phyloP scores from a whole-genome alignment of 2,329 filamentous ascomycete genomes.

The Aureobasidium vineae region DNA sequence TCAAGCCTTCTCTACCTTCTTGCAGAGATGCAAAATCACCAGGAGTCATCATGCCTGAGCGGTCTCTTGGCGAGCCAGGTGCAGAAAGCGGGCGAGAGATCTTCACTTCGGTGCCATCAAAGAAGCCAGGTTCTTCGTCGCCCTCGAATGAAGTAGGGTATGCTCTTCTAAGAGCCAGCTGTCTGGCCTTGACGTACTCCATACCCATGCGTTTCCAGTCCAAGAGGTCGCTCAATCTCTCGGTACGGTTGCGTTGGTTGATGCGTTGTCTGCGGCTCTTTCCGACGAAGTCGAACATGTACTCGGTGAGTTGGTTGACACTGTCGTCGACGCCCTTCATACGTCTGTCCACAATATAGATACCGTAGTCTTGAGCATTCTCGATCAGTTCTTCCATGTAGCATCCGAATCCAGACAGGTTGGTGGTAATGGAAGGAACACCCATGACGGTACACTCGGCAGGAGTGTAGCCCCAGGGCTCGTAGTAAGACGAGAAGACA shows the following conservation, averaged over 20 bases:
- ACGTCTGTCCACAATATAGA: constrained; percentile 96
- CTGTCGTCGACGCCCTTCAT: constrained; percentile 96
- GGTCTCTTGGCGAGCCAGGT: constrained; percentile 85
- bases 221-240: constrained; percentile 87
- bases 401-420: constrained; percentile 95
- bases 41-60: constrained; percentile 97
- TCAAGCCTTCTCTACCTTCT: constrained; percentile 88
- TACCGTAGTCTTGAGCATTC: constrained; percentile 96
- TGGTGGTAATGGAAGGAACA: constrained; percentile 96
- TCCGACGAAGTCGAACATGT: constrained; percentile 89
- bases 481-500: constrained; percentile 96
- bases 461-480: constrained; percentile 98
- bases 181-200: constrained; percentile 97
- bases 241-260: constrained; percentile 96
- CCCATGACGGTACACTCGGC: constrained; percentile 99
- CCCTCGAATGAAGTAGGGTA: constrained; percentile 82
- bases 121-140: constrained; percentile 81
- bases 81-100: constrained; percentile 92
- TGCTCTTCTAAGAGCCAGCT: constrained; percentile 84
- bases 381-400: constrained; percentile 99
- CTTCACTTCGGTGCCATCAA: constrained; percentile 90
- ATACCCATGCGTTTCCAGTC: constrained; percentile 99
- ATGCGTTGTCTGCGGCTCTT: constrained; percentile 97
- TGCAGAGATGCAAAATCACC: constrained; percentile 96
- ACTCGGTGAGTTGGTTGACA: constrained; percentile 87